phyloP scores from a whole-genome alignment of 805 yeast species.

The Spencermartinsiella europaea region DNA sequence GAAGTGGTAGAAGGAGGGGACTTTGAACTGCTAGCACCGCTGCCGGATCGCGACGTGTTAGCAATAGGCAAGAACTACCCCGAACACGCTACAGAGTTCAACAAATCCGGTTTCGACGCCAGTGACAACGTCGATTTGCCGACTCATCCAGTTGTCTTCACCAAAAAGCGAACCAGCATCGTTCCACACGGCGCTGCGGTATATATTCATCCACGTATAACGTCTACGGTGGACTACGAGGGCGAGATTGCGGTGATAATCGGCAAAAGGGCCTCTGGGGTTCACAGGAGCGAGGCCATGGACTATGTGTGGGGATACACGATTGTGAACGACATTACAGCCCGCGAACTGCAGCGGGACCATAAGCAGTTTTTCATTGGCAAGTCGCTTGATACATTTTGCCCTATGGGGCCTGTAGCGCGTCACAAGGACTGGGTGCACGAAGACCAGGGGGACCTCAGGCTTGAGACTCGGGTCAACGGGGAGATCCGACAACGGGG shows the following conservation, averaged over 20 bases:
- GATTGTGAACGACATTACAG: slow-evolving; percentile 52
- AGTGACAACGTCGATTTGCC: not conserved
- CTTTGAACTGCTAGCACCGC: not conserved
- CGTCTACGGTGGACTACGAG: slow-evolving; percentile 40
- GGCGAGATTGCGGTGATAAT: slow-evolving; percentile 51
- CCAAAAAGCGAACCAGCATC: not conserved
- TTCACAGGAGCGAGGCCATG: slow-evolving; percentile 40
- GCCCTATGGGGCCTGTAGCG: slow-evolving; percentile 53
- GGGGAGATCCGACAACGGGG: slow-evolving; percentile 45
- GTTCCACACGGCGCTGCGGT: not conserved
- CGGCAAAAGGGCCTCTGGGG: slow-evolving; percentile 45
- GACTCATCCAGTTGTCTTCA: not conserved
- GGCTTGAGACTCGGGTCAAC: slow-evolving; percentile 39
- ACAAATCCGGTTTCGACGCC: not conserved
- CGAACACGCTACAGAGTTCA: not conserved
- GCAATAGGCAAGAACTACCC: not conserved
- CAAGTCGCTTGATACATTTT: slow-evolving; percentile 52
- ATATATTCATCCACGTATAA: not conserved
- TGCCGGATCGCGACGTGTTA: not conserved
- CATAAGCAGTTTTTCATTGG: slow-evolving; percentile 51
- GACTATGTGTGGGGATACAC: slow-evolving; percentile 48
- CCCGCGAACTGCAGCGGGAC: slow-evolving; percentile 46
- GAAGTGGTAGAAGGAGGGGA: not conserved
- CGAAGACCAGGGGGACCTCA: slow-evolving; percentile 32
- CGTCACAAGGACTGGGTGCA: slow-evolving; percentile 32